phyloP scores from a whole-genome alignment of 306 rosid species.

The Alnus rubra region DNA sequence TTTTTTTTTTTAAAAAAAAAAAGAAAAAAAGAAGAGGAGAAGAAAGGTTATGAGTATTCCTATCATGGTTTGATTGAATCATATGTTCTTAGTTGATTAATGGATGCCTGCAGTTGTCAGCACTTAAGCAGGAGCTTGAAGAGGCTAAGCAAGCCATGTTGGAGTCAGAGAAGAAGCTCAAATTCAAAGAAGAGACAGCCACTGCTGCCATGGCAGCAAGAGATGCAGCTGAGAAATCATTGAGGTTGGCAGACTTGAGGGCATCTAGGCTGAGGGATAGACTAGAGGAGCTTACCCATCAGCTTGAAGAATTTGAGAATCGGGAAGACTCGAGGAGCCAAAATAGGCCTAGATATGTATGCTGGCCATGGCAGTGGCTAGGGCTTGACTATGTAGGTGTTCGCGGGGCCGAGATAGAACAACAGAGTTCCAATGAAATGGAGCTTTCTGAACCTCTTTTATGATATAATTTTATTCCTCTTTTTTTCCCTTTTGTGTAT shows the following conservation, averaged over 20 bases:
- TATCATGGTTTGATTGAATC: background rate
- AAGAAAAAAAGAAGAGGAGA: background rate
- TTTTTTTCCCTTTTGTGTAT: conserved; percentile 35
- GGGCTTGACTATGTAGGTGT: conserved; percentile 84
- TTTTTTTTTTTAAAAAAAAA: no score
- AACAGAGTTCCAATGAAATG: conserved; percentile 80
- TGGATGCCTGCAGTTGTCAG: conserved; percentile 65
- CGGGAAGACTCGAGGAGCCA: conserved; percentile 64
- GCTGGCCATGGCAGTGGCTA: conserved; percentile 99
- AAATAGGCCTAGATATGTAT: conserved; percentile 76
- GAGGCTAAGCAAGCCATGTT: conserved; percentile 75
- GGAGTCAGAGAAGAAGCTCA: conserved; percentile 85
- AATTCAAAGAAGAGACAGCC: conserved; percentile 95
- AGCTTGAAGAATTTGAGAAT: conserved; percentile 83
- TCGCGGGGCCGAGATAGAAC: conserved; percentile 54
- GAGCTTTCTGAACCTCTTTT: conserved; percentile 96
- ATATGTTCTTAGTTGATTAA: conserved; percentile 24
- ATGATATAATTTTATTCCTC: conserved; percentile 21
- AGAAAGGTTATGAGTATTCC: background rate
- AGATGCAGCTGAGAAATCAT: conserved; percentile 98
- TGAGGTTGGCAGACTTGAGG: conserved; percentile 80
- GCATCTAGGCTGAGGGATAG: conserved; percentile 90
- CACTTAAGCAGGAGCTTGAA: conserved; percentile 80
- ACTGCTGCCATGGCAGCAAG: conserved; percentile 99
- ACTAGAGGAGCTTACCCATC: conserved; percentile 89